Percentiles rank a stretch among this genome's conserved stretches.
Evolutionary conservation across 1,284 basidiomycete species (phyloP).

Genomic region (Hymenochaete sp.): DNA sequence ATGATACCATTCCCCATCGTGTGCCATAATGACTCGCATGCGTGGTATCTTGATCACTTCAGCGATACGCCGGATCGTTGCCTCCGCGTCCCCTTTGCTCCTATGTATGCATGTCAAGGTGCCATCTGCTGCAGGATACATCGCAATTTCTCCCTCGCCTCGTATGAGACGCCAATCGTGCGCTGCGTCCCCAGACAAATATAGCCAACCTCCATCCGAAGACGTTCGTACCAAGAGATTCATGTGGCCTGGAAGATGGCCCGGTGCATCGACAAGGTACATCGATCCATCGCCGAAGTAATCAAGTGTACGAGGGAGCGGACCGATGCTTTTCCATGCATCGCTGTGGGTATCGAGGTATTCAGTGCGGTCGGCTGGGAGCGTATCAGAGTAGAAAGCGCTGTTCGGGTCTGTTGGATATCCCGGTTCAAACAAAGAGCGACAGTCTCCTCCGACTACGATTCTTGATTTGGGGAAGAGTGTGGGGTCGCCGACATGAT

Average conservation of each 20-base stretch:
- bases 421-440: slow-evolving; percentile 28
- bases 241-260: slow-evolving; percentile 46
- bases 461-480: slow-evolving; percentile 42
- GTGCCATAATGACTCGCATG: slow-evolving; percentile 42
- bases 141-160: slow-evolving; percentile 36
- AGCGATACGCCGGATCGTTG: slow-evolving; percentile 35
- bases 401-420: slow-evolving; percentile 36
- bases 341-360: slow-evolving; percentile 30
- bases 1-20: slow-evolving; percentile 45
- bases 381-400: slow-evolving; percentile 28
- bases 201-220: slow-evolving; percentile 46
- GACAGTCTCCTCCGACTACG: slow-evolving; percentile 33
- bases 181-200: slow-evolving; percentile 45
- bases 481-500: slow-evolving; percentile 36
- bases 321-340: slow-evolving; percentile 30
- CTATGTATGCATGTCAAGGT: slow-evolving; percentile 33
- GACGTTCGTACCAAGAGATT: slow-evolving; percentile 49
- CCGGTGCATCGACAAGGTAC: slow-evolving; percentile 48
- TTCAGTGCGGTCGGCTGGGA: slow-evolving; percentile 36
- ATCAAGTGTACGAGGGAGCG: slow-evolving; percentile 44
- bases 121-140: slow-evolving; percentile 19
- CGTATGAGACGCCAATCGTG: slow-evolving; percentile 46
- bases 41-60: slow-evolving; percentile 31
- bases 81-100: slow-evolving; percentile 34
- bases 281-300: slow-evolving; percentile 49